Evolutionary conservation across 208 protist genomes (phyloP).

Genomic region (Acanthamoeba castellanii): DNA sequence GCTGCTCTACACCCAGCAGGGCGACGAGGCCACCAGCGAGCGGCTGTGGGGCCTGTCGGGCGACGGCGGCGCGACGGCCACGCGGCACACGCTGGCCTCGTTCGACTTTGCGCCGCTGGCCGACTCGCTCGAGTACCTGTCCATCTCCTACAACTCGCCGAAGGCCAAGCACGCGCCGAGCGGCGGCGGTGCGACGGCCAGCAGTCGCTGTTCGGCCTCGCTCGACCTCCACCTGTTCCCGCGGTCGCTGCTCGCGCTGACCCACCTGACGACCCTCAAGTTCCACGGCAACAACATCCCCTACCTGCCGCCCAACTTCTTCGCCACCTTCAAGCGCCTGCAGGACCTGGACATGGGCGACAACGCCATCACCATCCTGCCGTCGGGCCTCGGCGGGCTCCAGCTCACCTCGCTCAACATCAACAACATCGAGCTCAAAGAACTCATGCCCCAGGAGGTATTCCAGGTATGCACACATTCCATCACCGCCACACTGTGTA

Average conservation of each 20-base stretch:
- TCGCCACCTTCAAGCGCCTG: neutral
- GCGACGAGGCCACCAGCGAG: neutral
- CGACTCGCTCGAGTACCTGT: conserved; percentile 26
- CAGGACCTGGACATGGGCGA: conserved; percentile 40
- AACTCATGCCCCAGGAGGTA: neutral
- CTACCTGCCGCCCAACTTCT: conserved; percentile 31
- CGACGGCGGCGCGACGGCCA: neutral
- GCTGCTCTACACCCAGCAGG: conserved; percentile 10
- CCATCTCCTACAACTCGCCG: conserved; percentile 27
- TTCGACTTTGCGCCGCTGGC: conserved; percentile 25
- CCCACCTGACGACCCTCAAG: conserved; percentile 36
- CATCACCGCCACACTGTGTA: no score
- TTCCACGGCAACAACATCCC: conserved; percentile 67
- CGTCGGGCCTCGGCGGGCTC: conserved; percentile 24
- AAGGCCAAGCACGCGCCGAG: neutral
- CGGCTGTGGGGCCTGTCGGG: neutral
- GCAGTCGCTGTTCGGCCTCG: neutral
- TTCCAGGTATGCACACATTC: neutral
- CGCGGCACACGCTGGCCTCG: neutral
- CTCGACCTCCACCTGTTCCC: conserved; percentile 24
- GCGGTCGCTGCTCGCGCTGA: conserved; percentile 13
- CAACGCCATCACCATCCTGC: conserved; percentile 50
- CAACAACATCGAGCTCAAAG: conserved; percentile 16
- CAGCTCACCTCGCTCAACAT: conserved; percentile 36
- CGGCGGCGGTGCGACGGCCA: neutral